These are phyloP conservation scores for Arabis alpina DNA, from an alignment of 345 rosid species.

Conservation along the genomic window DNA sequence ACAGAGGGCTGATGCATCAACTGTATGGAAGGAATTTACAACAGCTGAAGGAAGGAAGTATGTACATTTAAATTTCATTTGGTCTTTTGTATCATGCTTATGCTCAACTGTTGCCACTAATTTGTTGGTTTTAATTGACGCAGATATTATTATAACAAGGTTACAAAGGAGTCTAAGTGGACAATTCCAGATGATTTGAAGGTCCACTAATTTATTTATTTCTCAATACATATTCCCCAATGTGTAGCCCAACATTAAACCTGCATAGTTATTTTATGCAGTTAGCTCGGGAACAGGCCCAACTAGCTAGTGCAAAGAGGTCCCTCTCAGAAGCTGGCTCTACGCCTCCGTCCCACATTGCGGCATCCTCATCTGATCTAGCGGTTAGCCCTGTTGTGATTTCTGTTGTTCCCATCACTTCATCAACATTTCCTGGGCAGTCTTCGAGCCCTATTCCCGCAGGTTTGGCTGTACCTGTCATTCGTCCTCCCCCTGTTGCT, in stretches of 20 bases:
- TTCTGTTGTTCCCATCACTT: conserved; percentile 53
- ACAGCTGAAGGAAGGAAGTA: conserved; percentile 90
- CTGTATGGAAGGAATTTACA: conserved; percentile 99
- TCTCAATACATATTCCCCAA: conserved; percentile 11
- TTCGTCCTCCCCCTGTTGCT: conserved; percentile 48
- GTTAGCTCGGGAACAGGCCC: conserved; percentile 96
- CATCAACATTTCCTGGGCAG: conserved; percentile 44
- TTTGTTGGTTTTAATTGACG: conserved; percentile 33
- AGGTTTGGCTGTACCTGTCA: conserved; percentile 56
- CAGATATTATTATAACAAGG: conserved; percentile 96
- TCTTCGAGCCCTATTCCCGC: conserved; percentile 70
- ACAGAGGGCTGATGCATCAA: conserved; percentile 98
- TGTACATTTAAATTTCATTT: conserved; percentile 33
- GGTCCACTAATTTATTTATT: conserved; percentile 53
- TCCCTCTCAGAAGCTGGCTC: conserved; percentile 49
- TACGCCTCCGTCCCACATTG: conserved; percentile 48
- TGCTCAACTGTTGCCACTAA: conserved; percentile 17
- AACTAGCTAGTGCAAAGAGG: conserved; percentile 54
- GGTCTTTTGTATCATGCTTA: conserved; percentile 23
- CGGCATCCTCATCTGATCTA: conserved; percentile 50
- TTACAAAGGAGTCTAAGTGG: conserved; percentile 95
- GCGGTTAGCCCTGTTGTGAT: conserved; percentile 49
- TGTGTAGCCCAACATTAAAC: conserved; percentile 19
- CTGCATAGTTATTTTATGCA: conserved; percentile 49
- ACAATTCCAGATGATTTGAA: conserved; percentile 92